Evolutionary conservation across 371 early-diverging fungal species (phyloP).

Genomic region (Globomyces sp.): DNA sequence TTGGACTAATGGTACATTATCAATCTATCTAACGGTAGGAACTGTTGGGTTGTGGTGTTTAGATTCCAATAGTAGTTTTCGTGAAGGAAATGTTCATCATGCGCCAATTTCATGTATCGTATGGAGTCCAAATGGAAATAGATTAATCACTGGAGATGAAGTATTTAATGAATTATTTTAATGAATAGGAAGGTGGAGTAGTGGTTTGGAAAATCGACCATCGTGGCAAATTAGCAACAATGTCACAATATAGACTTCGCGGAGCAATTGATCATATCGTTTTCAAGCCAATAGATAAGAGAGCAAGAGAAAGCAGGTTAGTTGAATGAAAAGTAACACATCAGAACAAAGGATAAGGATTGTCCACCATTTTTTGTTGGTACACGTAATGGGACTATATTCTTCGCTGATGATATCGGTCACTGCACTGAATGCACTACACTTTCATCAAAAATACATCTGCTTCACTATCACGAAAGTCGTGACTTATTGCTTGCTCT

Average conservation of each 20-base stretch:
- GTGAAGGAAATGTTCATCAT: conserved; percentile 48
- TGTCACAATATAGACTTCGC: conserved; percentile 47
- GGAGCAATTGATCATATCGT: conserved; percentile 25
- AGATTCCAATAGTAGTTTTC: conserved; percentile 37
- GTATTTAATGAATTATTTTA: no score
- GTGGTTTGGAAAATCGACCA: conserved; percentile 52
- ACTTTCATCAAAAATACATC: conserved; percentile 18
- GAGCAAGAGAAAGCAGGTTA: conserved; percentile 3
- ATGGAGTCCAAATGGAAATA: conserved; percentile 43
- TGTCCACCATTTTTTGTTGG: conserved; percentile 45
- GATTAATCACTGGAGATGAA: conserved; percentile 47
- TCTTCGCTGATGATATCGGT: conserved; percentile 51
- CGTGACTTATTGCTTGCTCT: conserved; percentile 33
- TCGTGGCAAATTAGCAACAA: conserved; percentile 36
- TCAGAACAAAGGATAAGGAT: conserved; percentile 21
- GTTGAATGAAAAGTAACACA: neutral
- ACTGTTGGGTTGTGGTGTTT: conserved; percentile 40
- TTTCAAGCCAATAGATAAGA: conserved; percentile 18
- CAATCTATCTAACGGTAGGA: conserved; percentile 30
- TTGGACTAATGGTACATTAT: conserved; percentile 24
- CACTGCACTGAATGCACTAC: conserved; percentile 38
- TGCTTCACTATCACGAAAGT: conserved; percentile 31
- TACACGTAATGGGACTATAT: conserved; percentile 32
- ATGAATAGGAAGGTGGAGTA: conserved; percentile 36
- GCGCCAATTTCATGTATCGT: conserved; percentile 32